Evolutionary conservation across 257 asterid species (phyloP), one percentile per base, ranked within the genome.

Genomic region (Gentiana straminea): DNA sequence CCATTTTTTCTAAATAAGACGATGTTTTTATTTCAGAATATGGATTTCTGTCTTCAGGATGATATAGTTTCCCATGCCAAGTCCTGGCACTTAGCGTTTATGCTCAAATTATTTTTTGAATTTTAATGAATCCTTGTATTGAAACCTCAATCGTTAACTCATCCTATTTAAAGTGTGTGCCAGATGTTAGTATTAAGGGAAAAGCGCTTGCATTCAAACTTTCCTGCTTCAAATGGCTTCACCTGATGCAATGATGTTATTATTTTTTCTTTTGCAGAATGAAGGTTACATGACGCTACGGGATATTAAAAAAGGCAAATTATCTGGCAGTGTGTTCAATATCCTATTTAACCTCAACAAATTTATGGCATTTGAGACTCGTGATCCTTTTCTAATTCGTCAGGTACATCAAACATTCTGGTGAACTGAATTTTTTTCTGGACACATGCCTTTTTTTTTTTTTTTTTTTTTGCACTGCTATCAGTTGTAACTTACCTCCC

Each of bases 291-390:
- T 92, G 60, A 88, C 90, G 1, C 65, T 88, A 68, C 84, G 64
- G 38, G 99, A 92, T 77, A 76, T 92, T 48, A 92, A 85, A 75
- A 89, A 93, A 61, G 79, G 82, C 84, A 88, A 71, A 68, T 86
- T 92, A 41, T 81, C 95, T 12, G 88, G 98, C 79, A 83, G 95
- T 68, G 85, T 88, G 50, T 88, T 92, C 61, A 92, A 92, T 72
- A 80, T 92, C 60, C 95, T 92, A 62, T 91, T 92, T 75, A 88
- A 92, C 85, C 97, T 92, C 60, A 92, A 92, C 65, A 92, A 92
- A 77, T 88, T 92, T 79, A 85, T 92, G 97, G 97, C 98, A 33
- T 92, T 92, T 74, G 98, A 92, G 76, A 92, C 95, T 52, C 97
- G 98, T 10, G 98, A 92, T 64, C 98, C 97, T 4, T 92, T 92